phyloP scores from a whole-genome alignment of 441 rosid genomes.

The Croton setiger region DNA sequence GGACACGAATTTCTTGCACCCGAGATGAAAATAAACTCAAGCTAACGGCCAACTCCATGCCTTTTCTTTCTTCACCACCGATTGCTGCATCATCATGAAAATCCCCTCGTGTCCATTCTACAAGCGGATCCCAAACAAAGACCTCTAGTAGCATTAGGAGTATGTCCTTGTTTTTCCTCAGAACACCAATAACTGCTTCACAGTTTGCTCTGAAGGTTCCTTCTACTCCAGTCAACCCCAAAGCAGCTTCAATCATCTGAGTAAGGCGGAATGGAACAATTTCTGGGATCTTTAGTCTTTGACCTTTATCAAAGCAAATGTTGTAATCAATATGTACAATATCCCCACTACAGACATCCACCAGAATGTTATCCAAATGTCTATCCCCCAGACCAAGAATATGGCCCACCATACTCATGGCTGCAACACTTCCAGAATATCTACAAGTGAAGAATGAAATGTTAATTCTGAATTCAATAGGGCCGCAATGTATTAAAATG shows the following conservation, averaged over 20 bases:
- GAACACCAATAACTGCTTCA: conserved; percentile 80
- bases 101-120: conserved; percentile 98
- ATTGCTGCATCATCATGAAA: conserved; percentile 98
- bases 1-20: conserved; percentile 97
- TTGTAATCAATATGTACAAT: conserved; percentile 97
- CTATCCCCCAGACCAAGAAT: conserved; percentile 96
- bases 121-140: conserved; percentile 98
- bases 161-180: conserved; percentile 88
- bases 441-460: conserved; percentile 45
- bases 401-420: conserved; percentile 99
- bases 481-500: background rate
- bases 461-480: conserved; percentile 1
- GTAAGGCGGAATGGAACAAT: conserved; percentile 99
- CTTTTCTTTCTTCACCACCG: conserved; percentile 98
- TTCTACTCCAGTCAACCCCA: conserved; percentile 93
- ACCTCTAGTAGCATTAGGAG: conserved; percentile 91
- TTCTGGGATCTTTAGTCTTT: conserved; percentile 91
- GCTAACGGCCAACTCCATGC: conserved; percentile 99
- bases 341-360: conserved; percentile 96
- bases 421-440: conserved; percentile 94
- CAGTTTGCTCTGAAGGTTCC: conserved; percentile 88
- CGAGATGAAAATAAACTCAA: conserved; percentile 98
- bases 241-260: conserved; percentile 85
- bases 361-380: conserved; percentile 96
- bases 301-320: conserved; percentile 97